phyloP scores from a whole-genome alignment of 257 asterid genomes.

The Solanum lignicaule region DNA sequence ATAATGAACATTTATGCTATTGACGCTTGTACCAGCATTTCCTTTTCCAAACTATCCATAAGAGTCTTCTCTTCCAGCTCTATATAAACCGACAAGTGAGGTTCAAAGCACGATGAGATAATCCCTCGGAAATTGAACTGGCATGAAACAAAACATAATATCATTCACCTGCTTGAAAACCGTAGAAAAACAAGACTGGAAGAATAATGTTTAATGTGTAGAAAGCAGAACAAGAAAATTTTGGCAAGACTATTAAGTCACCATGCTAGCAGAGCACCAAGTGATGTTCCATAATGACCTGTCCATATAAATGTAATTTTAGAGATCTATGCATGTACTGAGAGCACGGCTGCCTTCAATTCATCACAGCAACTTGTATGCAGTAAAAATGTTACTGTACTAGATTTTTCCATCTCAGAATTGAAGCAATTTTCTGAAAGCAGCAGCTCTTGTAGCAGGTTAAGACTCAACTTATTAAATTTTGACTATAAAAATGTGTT shows the following conservation, averaged over 20 bases:
- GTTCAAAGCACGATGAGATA: conserved; percentile 95
- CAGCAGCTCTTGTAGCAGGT: not conserved
- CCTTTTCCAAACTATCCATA: conserved; percentile 94
- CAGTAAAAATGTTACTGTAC: not conserved
- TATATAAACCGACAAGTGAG: conserved; percentile 79
- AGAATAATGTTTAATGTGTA: conserved; percentile 1
- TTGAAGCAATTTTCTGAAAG: not conserved
- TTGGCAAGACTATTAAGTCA: not conserved
- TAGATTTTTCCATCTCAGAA: not conserved
- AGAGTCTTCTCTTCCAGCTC: conserved; percentile 98
- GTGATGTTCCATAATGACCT: not conserved
- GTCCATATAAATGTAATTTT: not conserved
- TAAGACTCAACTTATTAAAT: not conserved
- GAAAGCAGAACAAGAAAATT: not conserved
- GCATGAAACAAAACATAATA: conserved; percentile 17
- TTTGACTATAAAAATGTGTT: not conserved
- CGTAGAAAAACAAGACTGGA: conserved; percentile 5
- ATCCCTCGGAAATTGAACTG: conserved; percentile 98
- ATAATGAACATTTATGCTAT: conserved; percentile 4
- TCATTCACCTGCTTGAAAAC: conserved; percentile 1
- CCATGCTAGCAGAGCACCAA: not conserved
- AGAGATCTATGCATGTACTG: not conserved
- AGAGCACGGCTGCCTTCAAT: not conserved
- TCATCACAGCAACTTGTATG: not conserved
- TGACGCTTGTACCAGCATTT: conserved; percentile 52